phyloP scores from a whole-genome alignment of 176 grass and related monocot species.

The Bonia amplexicaulis region DNA sequence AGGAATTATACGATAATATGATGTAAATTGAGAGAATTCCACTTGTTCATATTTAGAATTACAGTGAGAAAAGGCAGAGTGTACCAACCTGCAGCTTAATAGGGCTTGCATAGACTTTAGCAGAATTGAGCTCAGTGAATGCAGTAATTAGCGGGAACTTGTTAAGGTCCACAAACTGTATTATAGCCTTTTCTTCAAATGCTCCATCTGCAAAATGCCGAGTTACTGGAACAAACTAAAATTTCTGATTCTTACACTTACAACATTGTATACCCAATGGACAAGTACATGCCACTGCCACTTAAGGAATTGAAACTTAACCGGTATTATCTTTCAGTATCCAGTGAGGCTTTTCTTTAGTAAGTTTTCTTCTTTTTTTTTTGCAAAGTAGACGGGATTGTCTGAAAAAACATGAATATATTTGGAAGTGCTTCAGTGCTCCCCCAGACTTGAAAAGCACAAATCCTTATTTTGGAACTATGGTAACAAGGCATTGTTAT shows the following conservation, averaged over 20 bases:
- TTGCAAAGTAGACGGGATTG: not conserved
- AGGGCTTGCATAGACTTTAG: conserved; percentile 78
- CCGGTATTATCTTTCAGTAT: not conserved
- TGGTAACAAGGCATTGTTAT: not conserved
- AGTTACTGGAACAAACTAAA: not conserved
- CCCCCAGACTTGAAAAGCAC: not conserved
- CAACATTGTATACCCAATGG: not conserved
- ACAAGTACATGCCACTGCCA: not conserved
- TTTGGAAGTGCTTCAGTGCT: not conserved
- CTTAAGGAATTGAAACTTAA: not conserved
- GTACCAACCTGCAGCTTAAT: conserved; percentile 82
- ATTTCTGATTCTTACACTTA: not conserved
- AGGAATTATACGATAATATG: not conserved
- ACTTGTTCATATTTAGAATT: not conserved
- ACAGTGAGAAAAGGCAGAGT: conserved; percentile 6
- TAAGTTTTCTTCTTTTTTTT: not conserved
- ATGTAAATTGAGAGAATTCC: not conserved
- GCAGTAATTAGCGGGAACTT: conserved; percentile 81
- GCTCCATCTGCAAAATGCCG: conserved; percentile 55
- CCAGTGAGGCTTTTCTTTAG: not conserved
- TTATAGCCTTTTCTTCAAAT: conserved; percentile 70
- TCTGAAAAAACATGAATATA: not conserved
- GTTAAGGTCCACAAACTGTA: conserved; percentile 75
- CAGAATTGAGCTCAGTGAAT: conserved; percentile 85
- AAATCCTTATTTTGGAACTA: not conserved